phyloP scores from a whole-genome alignment of 108 stramenopile species.

The Epithemia pelagica region DNA sequence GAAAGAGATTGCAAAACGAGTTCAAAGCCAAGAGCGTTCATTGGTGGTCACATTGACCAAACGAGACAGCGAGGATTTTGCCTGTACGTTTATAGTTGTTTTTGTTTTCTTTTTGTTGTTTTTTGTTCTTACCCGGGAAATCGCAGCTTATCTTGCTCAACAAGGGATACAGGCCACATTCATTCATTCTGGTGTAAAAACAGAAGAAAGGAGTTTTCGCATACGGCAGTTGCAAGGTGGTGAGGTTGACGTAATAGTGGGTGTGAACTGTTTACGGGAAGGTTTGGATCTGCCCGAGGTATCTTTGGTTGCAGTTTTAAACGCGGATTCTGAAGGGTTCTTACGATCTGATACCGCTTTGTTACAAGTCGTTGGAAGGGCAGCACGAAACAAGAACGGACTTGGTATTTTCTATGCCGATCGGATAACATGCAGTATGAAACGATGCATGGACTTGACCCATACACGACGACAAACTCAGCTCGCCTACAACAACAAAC shows the following conservation, averaged over 20 bases:
- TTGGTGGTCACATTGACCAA: constrained; percentile 67
- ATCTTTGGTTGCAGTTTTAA: constrained; percentile 71
- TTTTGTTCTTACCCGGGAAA: background rate
- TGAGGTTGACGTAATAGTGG: constrained; percentile 66
- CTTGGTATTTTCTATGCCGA: constrained; percentile 68
- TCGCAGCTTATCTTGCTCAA: constrained; percentile 31
- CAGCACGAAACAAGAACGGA: constrained; percentile 62
- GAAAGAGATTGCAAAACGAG: constrained; percentile 32
- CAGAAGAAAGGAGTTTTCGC: constrained; percentile 50
- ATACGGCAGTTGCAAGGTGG: constrained; percentile 51
- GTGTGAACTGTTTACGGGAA: constrained; percentile 73
- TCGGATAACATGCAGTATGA: constrained; percentile 55
- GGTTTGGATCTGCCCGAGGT: constrained; percentile 80
- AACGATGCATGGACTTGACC: constrained; percentile 52
- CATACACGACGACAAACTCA: constrained; percentile 36
- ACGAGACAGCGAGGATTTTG: constrained; percentile 68
- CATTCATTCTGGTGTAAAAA: constrained; percentile 69
- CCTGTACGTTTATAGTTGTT: background rate
- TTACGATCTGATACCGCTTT: constrained; percentile 68
- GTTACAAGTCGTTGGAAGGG: constrained; percentile 70
- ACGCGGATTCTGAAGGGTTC: constrained; percentile 69
- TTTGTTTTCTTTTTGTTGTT: background rate
- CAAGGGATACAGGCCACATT: constrained; percentile 43
- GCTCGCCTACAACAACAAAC: constrained; percentile 37
- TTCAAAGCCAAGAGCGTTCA: constrained; percentile 31